Base-by-base conservation (phyloP, 331 rosid genomes). In the Erythrophleum ivorense region DNA sequence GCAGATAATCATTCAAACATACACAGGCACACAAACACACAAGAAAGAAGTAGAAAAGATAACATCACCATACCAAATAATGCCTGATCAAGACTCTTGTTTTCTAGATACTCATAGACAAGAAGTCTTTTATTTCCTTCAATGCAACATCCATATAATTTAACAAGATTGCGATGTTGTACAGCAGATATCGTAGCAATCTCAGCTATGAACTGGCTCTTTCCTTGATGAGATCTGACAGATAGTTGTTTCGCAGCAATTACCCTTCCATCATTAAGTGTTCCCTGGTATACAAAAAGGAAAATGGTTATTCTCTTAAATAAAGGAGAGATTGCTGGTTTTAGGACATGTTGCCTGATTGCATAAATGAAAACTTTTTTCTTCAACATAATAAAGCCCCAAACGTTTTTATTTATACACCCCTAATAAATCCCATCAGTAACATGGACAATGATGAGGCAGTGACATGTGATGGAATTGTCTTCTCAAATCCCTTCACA, bases 141-240 rank as follows among this genome's bases (percentile, higher is more conserved):
- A 16, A 89, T 75, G 86, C 97, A 94, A 80, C 93, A 94, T 59
- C 98, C 97, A 38, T 89, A 85, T 73, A 94, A 68, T 78, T 88
- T 89, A 79, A 94, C 98, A 16, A 91, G 91, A 78, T 94, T 94
- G 34, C 94, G 94, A 52, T 91, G 97, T 76, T 89, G 97, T 68
- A 94, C 98, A 0, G 91, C 90, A 60, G 94, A 92, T 83, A 94
- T 90, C n/a, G 95, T 94, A 19, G 95, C 95, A 76, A 94, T 94
- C 87, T 94, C 95, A 65, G 91, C 68, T 65, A 90, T 86, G 84
- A 94, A 92, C 76, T 94, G 93, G 43, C 53, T 90, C 79, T 87
- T 94, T 83, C 98, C 98, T 83, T 94, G 97, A 85, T 87, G 92
- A 68, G 97, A 94, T 69, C 84, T 85, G 46, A 85, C 75, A 11